These are phyloP conservation scores for Geotrichum restrictum DNA, from an alignment of 1,139 yeast species.

Conservation along the genomic window DNA sequence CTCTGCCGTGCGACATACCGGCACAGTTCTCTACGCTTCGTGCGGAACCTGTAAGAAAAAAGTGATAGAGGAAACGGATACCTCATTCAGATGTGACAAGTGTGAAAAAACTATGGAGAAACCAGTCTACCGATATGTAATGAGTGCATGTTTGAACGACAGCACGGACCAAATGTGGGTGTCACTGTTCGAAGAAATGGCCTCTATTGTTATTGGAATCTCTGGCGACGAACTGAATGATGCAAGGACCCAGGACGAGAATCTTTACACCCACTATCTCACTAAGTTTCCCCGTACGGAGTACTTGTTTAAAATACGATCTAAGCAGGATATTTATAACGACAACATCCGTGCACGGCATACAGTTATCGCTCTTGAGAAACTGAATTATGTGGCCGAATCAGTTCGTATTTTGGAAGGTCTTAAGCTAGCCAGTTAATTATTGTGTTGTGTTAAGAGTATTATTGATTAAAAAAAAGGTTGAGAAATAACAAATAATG, in stretches of 20 bases:
- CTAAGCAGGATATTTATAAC: conserved; percentile 78
- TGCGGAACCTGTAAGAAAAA: conserved; percentile 85
- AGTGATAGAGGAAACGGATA: conserved; percentile 59
- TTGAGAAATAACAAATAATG: neutral
- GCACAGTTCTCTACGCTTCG: conserved; percentile 85
- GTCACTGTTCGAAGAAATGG: conserved; percentile 83
- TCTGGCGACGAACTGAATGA: conserved; percentile 64
- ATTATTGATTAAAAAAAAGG: neutral
- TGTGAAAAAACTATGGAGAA: conserved; percentile 65
- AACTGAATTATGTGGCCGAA: conserved; percentile 60
- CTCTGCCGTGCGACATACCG: conserved; percentile 54
- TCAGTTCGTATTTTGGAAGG: conserved; percentile 48
- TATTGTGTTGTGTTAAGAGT: neutral
- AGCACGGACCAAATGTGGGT: conserved; percentile 81
- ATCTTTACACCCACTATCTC: conserved; percentile 48
- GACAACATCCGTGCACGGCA: conserved; percentile 75
- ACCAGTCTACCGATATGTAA: conserved; percentile 76
- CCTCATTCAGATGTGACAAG: conserved; percentile 89
- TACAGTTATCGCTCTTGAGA: conserved; percentile 54
- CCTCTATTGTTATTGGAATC: conserved; percentile 60
- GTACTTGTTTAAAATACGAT: conserved; percentile 69
- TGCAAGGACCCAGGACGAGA: conserved; percentile 47
- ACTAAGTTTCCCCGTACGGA: conserved; percentile 61
- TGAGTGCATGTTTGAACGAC: conserved; percentile 71
- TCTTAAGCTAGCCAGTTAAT: conserved; percentile 1